Base-by-base conservation (phyloP, 345 rosid genomes). In the Eucalyptus pauciflora region DNA sequence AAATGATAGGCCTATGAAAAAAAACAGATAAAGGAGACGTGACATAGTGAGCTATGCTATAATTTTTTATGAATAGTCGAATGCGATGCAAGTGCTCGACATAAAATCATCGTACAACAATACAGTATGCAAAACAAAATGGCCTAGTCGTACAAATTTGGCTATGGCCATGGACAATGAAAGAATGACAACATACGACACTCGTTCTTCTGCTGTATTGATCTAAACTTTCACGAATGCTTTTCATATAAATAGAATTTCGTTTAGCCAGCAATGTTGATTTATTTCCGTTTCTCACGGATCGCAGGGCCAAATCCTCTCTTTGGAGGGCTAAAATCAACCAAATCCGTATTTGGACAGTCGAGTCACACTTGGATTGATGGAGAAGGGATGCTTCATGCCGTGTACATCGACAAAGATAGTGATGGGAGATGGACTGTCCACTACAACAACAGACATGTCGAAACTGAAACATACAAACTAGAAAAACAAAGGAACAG, bases 371-470 rank as follows among this genome's bases (percentile, higher is more conserved):
- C 90, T 4, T 93, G 94, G 96, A 69, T 94, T 7, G 95, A 94
- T 88, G 95, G 96, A 83, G 96, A 94, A 91, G 96, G 96, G 27
- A 94, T 95, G 95, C 90, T 94, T 79, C 97, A 94, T 90, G 94
- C 90, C 60, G 37, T 95, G 48, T 94, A 95, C 88, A 91, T 94
- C 17, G 62, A 83, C 25, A 94, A 92, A 62, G 67, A 60, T 58
- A 86, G 64, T 46, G 87, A 90, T 56, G 93, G 92, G 62, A 88
- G 49, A 17, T 88, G 95, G 96, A 91, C 31, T 48, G 89, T 94
- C 33, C 43, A 64, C 24, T 94, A 95, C 88, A 93, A 88, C 25
- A 95, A 94, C 89, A 89, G 91, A 89, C 79, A 92, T 24, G 93
- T 94, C 14, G 94, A 95, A 89, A 92, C 94, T 1, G 92, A 94